Conservation (phyloP, 1,139 yeast species). For the Zygosaccharomyces sapae region DNA sequence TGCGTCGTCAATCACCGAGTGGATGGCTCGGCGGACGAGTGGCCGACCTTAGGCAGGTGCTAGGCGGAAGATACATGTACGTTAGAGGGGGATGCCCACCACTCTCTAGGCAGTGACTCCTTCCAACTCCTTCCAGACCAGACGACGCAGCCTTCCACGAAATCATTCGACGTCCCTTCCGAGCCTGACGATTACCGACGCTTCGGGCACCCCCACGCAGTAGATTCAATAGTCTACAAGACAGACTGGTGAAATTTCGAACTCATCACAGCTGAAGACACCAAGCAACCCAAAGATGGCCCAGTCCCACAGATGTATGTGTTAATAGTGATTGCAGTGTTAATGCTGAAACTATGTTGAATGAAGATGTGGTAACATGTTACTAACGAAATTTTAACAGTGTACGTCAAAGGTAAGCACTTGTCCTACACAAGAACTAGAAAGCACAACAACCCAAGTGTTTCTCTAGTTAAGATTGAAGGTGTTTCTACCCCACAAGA, state of each 20-base stretch:
- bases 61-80: too few relatives aligned
- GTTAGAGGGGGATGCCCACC: not conserved
- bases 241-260: conserved; percentile 7
- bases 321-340: not conserved
- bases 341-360: not conserved
- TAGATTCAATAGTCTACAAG: not conserved
- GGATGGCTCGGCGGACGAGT: not conserved
- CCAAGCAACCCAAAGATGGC: conserved; percentile 57
- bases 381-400: conserved; percentile 40
- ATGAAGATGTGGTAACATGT: not conserved
- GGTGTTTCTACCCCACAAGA: conserved; percentile 90
- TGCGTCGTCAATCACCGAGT: not conserved
- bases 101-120: not conserved
- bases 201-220: conserved; percentile 5
- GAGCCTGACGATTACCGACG: not conserved
- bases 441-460: conserved; percentile 97
- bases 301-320: conserved; percentile 96
- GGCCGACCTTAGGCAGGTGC: not conserved
- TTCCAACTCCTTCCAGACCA: not conserved
- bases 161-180: not conserved
- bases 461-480: conserved; percentile 93
- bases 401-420: conserved; percentile 99
- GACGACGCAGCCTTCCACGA: not conserved
- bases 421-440: conserved; percentile 99
- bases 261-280: conserved; percentile 11